Conservation (phyloP, 1,139 yeast genomes). For the Suhomyces kunorum region DNA sequence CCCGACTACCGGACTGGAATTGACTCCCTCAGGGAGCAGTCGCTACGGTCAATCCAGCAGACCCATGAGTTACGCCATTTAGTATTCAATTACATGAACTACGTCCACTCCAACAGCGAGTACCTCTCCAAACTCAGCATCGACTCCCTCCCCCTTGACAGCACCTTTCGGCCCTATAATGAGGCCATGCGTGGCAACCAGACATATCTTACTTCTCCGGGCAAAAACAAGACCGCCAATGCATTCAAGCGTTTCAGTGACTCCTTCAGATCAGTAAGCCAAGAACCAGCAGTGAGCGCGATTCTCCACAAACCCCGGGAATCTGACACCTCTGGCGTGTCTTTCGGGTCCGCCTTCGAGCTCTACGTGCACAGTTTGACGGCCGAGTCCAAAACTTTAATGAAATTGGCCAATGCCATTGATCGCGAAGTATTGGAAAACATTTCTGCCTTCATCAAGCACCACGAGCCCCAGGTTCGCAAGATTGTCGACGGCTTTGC, state of each 20-base stretch:
- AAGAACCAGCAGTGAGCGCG: conserved; percentile 7
- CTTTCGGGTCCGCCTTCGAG: conserved; percentile 16
- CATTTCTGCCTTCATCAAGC: conserved; percentile 39
- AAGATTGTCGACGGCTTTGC: conserved; percentile 27
- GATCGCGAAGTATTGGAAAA: conserved; percentile 40
- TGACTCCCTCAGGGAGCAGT: conserved; percentile 33
- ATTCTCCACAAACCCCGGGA: not conserved
- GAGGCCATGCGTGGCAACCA: not conserved
- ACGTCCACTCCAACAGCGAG: conserved; percentile 41
- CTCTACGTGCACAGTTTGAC: conserved; percentile 18
- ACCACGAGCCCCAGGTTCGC: conserved; percentile 39
- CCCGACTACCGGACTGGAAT: conserved; percentile 45
- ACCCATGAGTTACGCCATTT: conserved; percentile 45
- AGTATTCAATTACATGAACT: conserved; percentile 42
- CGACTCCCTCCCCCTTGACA: conserved; percentile 27
- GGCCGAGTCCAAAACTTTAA: conserved; percentile 28
- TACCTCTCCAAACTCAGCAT: conserved; percentile 30
- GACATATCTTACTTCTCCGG: conserved; percentile 1
- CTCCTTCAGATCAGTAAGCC: conserved; percentile 14
- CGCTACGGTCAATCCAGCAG: conserved; percentile 38
- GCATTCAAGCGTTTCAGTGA: conserved; percentile 17
- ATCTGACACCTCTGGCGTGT: not conserved
- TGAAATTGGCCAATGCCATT: conserved; percentile 35
- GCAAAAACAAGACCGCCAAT: conserved; percentile 6
- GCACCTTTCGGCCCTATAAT: conserved; percentile 22